A percentile compares a stretch with the other conserved stretches of the same genome.
Evolutionary conservation across 1,284 basidiomycete genomes (phyloP).

Genomic region (Cryptococcus hybrid): DNA sequence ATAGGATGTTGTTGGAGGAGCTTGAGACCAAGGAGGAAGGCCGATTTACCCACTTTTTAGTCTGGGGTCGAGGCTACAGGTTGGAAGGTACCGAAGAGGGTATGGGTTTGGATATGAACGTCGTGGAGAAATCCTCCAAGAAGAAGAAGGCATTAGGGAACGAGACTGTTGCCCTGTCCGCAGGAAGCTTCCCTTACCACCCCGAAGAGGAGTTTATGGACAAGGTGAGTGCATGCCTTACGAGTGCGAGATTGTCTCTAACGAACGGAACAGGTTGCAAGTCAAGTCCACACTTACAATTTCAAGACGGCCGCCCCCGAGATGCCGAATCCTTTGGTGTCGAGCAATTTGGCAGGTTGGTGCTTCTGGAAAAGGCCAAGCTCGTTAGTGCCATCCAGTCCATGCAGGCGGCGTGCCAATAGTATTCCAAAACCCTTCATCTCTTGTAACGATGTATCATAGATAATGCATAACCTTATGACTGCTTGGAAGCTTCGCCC

Average conservation of each 20-base stretch:
- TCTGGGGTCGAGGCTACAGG: conserved; percentile 49
- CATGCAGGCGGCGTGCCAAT: conserved; percentile 47
- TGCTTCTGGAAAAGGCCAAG: conserved; percentile 58
- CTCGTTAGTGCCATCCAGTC: conserved; percentile 43
- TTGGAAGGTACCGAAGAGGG: conserved; percentile 43
- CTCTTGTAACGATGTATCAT: neutral
- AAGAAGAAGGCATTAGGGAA: conserved; percentile 53
- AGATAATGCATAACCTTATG: neutral
- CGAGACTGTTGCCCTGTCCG: conserved; percentile 13
- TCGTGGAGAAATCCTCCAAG: conserved; percentile 1
- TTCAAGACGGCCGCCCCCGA: conserved; percentile 63
- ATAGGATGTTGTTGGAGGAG: conserved; percentile 78
- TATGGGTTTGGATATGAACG: conserved; percentile 31
- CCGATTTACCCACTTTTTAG: conserved; percentile 40
- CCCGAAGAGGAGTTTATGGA: conserved; percentile 77
- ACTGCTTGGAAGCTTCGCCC: neutral
- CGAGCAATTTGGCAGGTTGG: conserved; percentile 70
- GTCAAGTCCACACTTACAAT: conserved; percentile 62
- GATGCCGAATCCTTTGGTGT: conserved; percentile 75
- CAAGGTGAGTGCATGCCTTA: conserved; percentile 54
- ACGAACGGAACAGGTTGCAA: conserved; percentile 56
- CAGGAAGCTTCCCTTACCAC: conserved; percentile 67
- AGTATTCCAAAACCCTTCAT: neutral
- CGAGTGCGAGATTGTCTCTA: neutral
- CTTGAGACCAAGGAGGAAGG: conserved; percentile 57